phyloP scores from a whole-genome alignment of 768 basidiomycete species.

The Suillus americanus region DNA sequence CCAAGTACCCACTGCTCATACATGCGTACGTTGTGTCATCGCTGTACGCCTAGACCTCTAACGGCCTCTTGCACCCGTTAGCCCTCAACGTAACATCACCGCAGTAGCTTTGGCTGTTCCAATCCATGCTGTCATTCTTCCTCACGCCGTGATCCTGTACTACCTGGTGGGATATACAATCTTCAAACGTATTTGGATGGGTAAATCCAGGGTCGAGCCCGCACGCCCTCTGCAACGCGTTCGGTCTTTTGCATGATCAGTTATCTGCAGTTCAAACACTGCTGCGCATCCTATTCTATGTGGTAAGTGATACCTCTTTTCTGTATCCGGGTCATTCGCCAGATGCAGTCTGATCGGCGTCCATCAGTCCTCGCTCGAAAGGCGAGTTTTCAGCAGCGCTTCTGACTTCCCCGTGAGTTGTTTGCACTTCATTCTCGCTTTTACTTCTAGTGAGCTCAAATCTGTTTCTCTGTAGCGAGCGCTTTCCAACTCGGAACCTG shows the following conservation, averaged over 20 bases:
- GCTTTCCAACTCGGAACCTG: neutral
- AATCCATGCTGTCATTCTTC: neutral
- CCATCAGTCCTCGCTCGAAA: conserved; percentile 3
- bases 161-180: neutral
- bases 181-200: neutral
- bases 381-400: neutral
- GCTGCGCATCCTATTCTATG: conserved; percentile 5
- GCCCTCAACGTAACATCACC: conserved; percentile 2
- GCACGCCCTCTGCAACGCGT: conserved; percentile 7
- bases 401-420: neutral
- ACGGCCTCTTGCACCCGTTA: neutral
- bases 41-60: neutral
- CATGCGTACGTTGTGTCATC: neutral
- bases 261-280: neutral
- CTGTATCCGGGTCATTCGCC: neutral
- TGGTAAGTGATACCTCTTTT: conserved; percentile 6
- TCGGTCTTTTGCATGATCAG: conserved; percentile 4
- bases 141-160: neutral
- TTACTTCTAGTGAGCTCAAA: neutral
- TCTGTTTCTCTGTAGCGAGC: neutral
- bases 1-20: neutral
- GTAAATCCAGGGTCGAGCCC: neutral
- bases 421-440: neutral
- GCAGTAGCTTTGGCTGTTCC: neutral
- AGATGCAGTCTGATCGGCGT: conserved; percentile 3